Evolutionary conservation across 176 grass and related monocot species (phyloP), one percentile per base, ranked within the genome.

Genomic region (Triticum dicoccoides): DNA sequence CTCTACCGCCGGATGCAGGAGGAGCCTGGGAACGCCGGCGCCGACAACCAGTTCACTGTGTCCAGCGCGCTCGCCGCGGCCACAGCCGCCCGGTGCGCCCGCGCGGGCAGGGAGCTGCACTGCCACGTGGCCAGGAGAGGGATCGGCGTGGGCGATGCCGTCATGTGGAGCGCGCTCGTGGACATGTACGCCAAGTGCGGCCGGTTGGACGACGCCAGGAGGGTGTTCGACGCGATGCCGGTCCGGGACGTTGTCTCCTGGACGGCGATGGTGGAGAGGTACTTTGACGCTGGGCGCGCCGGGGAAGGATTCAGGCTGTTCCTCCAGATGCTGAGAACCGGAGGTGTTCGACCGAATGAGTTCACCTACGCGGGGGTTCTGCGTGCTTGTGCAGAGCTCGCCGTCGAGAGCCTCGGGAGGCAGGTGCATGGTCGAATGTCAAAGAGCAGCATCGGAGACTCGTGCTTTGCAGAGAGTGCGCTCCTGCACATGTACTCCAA

Each of bases 171-270:
- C 74, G 90, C 96, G 39, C 91, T 98, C 14, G 83, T 86, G 8
- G 96, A 98, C 85, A 95, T 98, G 93, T 95, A 98, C 25, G 89
- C 96, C 11, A 98, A 95, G 75, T 98, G 91, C 34, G 90, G 96
- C 47, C 66, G 80, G 24, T 79, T 95, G 17, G 92, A 95, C 17
- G 82, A 92, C 33, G 93, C 96, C 6, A 87, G 91, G 68, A 89
- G 83, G 20, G 89, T 98, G 73, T 98, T 98, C 69, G 91, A 95
- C 58, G 61, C 44, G 54, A 92, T 88, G 80, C 20, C 45, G 0
- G 75, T 79, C 33, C 91, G 76, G 64, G 96, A 98, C 72, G 83
- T 91, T 21, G 78, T 98, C 54, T 94, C 96, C 6, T 98, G 96
- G 96, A 93, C 91, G 5, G 91, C 91, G 24, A 98, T 98, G 91